Conservation (phyloP, 345 rosid species). For the Eucalyptus albens region DNA sequence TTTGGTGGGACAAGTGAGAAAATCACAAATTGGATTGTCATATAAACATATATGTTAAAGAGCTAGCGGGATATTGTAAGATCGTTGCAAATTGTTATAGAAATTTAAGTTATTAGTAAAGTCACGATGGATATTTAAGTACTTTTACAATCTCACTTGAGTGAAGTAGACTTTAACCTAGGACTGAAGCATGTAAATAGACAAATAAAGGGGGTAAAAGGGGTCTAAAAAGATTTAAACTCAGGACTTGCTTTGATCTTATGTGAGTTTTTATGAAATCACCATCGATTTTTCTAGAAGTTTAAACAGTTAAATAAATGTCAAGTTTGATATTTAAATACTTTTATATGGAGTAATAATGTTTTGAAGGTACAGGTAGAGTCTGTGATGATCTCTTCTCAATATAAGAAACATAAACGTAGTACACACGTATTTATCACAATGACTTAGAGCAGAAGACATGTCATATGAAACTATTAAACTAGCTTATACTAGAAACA, state of each 20-base stretch:
- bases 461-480: accelerated
- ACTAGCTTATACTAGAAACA: background rate
- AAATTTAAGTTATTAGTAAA: too few species aligned
- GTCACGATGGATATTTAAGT: too few species aligned
- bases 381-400: background rate
- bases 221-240: background rate
- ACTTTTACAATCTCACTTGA: background rate
- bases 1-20: background rate
- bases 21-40: background rate
- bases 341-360: background rate
- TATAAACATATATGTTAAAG: background rate
- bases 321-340: too few species aligned
- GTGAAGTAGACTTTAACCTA: too few species aligned
- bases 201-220: too few species aligned
- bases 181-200: background rate
- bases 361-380: background rate
- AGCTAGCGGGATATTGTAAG: accelerated
- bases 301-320: too few species aligned
- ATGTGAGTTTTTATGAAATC: too few species aligned
- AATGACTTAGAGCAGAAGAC: too few species aligned
- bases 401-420: background rate
- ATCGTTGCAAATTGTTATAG: accelerated
- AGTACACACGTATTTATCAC: background rate
- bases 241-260: accelerated
- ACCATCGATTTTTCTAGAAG: accelerated